phyloP scores from a whole-genome alignment of 2,329 filamentous ascomycete species.

The Colletotrichum sp. region DNA sequence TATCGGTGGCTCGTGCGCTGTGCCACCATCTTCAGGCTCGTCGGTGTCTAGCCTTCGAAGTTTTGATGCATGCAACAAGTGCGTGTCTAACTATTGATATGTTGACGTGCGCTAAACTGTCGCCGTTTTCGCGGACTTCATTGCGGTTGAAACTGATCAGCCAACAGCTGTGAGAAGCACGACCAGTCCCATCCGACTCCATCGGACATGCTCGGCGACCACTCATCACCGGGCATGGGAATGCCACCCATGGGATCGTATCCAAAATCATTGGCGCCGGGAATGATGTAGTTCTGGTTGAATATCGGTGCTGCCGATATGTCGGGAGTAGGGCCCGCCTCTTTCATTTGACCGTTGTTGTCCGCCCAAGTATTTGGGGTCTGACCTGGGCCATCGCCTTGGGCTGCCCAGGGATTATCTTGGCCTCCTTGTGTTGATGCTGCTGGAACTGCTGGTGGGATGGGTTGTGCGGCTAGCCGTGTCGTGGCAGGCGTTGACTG shows the following conservation, averaged over 20 bases:
- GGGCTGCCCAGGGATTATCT: background rate
- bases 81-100: accelerated
- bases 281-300: background rate
- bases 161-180: background rate
- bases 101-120: too few species aligned
- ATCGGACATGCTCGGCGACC: slow-evolving; percentile 7
- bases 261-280: background rate
- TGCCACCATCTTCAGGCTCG: accelerated
- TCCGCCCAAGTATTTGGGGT: background rate
- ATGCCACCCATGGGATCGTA: background rate
- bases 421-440: background rate
- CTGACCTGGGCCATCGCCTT: background rate
- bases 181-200: slow-evolving; percentile 13
- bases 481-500: background rate
- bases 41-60: background rate
- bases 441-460: background rate
- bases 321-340: background rate
- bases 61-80: background rate
- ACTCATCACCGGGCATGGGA: background rate
- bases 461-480: background rate
- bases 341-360: background rate
- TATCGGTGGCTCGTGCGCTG: background rate
- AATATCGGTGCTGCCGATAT: background rate
- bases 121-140: background rate
- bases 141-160: background rate